These are phyloP conservation scores for Linum trigynum DNA, from an alignment of 345 rosid species.

Conservation along the genomic window DNA sequence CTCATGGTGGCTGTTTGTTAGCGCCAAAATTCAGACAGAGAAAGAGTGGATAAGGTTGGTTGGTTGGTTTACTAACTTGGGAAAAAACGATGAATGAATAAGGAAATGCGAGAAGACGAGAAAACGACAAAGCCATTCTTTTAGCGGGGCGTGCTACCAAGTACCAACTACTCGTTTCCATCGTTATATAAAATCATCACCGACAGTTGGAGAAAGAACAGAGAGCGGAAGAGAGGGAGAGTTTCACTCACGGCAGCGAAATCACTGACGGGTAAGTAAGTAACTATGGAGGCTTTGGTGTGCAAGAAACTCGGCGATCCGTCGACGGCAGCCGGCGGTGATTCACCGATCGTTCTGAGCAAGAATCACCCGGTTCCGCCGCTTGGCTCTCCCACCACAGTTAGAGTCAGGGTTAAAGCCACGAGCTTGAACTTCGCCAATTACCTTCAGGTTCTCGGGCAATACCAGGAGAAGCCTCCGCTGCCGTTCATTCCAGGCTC, in stretches of 20 bases:
- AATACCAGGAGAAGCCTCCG: conserved; percentile 74
- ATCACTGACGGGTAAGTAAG: too few relatives aligned
- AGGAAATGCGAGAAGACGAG: too few relatives aligned
- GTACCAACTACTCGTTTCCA: too few relatives aligned
- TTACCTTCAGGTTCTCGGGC: conserved; percentile 80
- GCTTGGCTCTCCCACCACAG: conserved; percentile 42
- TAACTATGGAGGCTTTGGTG: conserved; percentile 69
- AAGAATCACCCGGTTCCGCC: conserved; percentile 53
- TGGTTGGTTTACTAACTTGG: not conserved
- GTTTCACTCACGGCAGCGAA: not conserved
- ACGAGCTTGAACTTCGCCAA: conserved; percentile 95
- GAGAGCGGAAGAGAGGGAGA: not conserved
- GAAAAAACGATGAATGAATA: not conserved
- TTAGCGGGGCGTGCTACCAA: too few relatives aligned
- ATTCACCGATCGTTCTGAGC: conserved; percentile 37
- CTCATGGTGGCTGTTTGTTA: not conserved
- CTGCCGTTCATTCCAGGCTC: conserved; percentile 91
- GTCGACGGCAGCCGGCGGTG: conserved; percentile 21
- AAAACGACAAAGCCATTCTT: too few relatives aligned
- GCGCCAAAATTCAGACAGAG: not conserved
- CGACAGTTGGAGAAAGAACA: not conserved
- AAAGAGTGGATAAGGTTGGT: not conserved
- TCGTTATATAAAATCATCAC: not conserved
- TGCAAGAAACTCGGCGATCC: conserved; percentile 76
- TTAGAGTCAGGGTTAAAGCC: conserved; percentile 71